Conservation (phyloP, 305 asterid species). For the Withania somnifera region DNA sequence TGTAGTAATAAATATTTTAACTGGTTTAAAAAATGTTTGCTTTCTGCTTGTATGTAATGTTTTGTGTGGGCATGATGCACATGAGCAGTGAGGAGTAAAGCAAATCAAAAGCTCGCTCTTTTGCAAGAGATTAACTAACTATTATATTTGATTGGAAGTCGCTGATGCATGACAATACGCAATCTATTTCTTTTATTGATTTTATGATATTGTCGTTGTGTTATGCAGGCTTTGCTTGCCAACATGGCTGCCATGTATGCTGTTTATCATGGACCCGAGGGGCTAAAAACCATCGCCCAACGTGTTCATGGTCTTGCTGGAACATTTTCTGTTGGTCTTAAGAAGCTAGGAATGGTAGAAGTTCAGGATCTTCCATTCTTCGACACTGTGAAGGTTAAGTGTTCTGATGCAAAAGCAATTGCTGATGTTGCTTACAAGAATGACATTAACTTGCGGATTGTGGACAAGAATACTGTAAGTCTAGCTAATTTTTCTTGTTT, state of each 20-base stretch:
- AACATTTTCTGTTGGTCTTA: conserved; percentile 62
- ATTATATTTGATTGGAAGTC: not conserved
- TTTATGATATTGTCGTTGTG: conserved; percentile 1
- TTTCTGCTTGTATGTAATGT: not conserved
- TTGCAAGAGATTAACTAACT: not conserved
- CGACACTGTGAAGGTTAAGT: conserved; percentile 80
- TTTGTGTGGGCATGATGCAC: not conserved
- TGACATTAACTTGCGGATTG: conserved; percentile 63
- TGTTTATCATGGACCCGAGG: conserved; percentile 68
- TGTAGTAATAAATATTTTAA: not conserved
- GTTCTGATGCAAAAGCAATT: conserved; percentile 57
- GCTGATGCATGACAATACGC: not conserved
- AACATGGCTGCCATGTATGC: conserved; percentile 99
- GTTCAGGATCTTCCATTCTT: conserved; percentile 88
- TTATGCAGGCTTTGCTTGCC: conserved; percentile 82
- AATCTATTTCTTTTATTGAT: not conserved
- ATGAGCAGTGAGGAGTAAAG: not conserved
- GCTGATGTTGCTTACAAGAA: conserved; percentile 65
- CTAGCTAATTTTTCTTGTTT: not conserved
- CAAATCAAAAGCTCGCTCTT: not conserved
- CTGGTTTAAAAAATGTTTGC: not conserved
- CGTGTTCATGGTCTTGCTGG: conserved; percentile 95
- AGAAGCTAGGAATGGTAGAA: conserved; percentile 81
- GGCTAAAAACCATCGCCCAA: conserved; percentile 80
- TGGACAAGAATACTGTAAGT: conserved; percentile 68